Evolutionary conservation across 2,329 filamentous ascomycete species (phyloP).

Genomic region (Bipolaris oryzae): DNA sequence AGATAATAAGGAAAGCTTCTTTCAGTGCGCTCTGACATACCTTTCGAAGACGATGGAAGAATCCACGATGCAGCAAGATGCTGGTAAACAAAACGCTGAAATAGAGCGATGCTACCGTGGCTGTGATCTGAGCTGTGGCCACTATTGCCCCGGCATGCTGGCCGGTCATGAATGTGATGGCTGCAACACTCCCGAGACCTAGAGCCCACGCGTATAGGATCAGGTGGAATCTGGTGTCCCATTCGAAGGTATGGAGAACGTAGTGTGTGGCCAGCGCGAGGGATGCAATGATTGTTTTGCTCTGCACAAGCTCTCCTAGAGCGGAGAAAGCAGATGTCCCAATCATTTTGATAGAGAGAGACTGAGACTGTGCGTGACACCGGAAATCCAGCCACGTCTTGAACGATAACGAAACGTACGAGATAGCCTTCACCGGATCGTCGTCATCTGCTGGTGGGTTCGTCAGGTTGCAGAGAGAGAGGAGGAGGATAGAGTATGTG

Average conservation of each 20-base stretch:
- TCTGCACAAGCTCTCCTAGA: slow-evolving; percentile 23
- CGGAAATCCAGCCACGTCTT: no score
- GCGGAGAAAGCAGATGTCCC: neutral
- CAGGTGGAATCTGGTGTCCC: slow-evolving; percentile 27
- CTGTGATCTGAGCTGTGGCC: slow-evolving; percentile 15
- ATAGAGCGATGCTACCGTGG: slow-evolving; percentile 26
- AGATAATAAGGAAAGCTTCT: no score
- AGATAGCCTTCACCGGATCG: neutral
- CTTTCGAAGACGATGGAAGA: slow-evolving; percentile 50
- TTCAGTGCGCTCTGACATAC: slow-evolving; percentile 11
- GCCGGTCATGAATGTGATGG: slow-evolving; percentile 24
- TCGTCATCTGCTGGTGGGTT: neutral
- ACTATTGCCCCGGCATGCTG: slow-evolving; percentile 14
- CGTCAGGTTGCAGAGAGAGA: neutral
- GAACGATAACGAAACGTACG: neutral
- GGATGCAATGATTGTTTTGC: slow-evolving; percentile 23
- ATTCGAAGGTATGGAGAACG: slow-evolving; percentile 31
- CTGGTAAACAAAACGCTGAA: slow-evolving; percentile 36
- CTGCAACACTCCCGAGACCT: slow-evolving; percentile 24
- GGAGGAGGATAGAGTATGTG: neutral
- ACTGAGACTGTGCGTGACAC: neutral
- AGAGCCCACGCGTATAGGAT: slow-evolving; percentile 23
- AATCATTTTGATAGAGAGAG: neutral
- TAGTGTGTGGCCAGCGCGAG: slow-evolving; percentile 35
- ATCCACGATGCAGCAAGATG: slow-evolving; percentile 49